Evolutionary conservation across 1,139 yeast genomes (phyloP), one percentile per base, ranked within the genome.

Genomic region (Zygotorulaspora mrakii): DNA sequence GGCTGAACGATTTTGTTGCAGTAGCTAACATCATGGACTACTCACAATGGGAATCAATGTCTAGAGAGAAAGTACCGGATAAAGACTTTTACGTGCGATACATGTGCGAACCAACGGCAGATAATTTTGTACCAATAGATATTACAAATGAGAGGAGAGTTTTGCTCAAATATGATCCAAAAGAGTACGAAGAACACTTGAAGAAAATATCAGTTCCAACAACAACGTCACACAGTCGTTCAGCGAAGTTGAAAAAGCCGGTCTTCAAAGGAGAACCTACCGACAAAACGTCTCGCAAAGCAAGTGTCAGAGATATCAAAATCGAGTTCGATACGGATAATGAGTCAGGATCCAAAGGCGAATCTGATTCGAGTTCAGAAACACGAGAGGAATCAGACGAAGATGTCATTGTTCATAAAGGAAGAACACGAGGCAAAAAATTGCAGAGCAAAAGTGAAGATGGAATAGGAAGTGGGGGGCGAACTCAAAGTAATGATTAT

Each of bases 71-170:
- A 21, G 34, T 34, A 14, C 31, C 28, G 12, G 50, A 49, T 33
- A 40, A 36, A 12, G 51, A 48, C 32, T 56, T 54, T 34, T 37
- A 45, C 12, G 55, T 54, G 16, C 40, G 50, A 16, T 54, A 47
- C 35, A 45, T 51, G 23, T 56, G 61, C 43, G 59, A 55, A 34
- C 59, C 59, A 5, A 45, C 52, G 12, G 56, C 53, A 13, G 54
- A 50, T 33, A 46, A 49, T 31, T 53, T 54, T 34, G 49, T 39
- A 4, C 35, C 45, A 0, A 43, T 59, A 17, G 50, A 54, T 30
- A 46, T 57, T 13, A 31, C 21, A 10, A 43, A 48, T 24, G 56
- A 53, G 29, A 43, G 35, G 21, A 46, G 40, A 17, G 43, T 46
- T 17, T 45, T 52, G 13, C 31, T 37, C 18, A 27, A 35, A 4